A percentile compares a stretch with the other conserved stretches of the same genome.
Conservation (phyloP, 179 eudicot species). For the Drosera spatulata region DNA sequence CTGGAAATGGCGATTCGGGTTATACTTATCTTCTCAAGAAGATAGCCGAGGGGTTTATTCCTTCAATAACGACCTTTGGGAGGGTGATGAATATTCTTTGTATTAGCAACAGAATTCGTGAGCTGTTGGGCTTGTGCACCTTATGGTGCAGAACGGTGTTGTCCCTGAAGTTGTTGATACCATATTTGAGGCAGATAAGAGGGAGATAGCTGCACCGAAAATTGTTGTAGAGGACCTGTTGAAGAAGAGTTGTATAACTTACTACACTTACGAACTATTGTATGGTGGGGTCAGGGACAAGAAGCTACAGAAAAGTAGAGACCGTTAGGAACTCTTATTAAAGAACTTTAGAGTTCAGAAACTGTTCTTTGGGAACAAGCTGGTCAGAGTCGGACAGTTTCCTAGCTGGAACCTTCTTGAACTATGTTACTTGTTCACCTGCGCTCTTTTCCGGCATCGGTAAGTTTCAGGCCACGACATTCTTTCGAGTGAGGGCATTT, state of each 20-base stretch:
- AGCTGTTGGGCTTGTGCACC: slow-evolving; percentile 57
- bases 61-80: slow-evolving; percentile 66
- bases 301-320: slow-evolving; percentile 31
- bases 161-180: slow-evolving; percentile 74
- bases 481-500: too few relatives aligned
- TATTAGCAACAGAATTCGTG: slow-evolving; percentile 48
- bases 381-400: too few relatives aligned
- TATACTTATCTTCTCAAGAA: slow-evolving; percentile 43
- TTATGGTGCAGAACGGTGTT: slow-evolving; percentile 65
- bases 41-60: slow-evolving; percentile 47
- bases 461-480: too few relatives aligned
- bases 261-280: slow-evolving; percentile 67
- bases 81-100: slow-evolving; percentile 81
- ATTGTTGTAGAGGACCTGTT: slow-evolving; percentile 80
- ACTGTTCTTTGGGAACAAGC: too few relatives aligned
- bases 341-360: too few relatives aligned
- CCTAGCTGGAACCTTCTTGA: too few relatives aligned
- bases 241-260: slow-evolving; percentile 75
- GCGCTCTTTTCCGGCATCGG: too few relatives aligned
- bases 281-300: slow-evolving; percentile 75
- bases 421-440: too few relatives aligned
- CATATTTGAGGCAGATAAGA: slow-evolving; percentile 63
- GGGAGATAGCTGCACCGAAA: slow-evolving; percentile 85
- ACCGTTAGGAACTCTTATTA: too few relatives aligned
- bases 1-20: slow-evolving; percentile 51